Evolutionary conservation across 2,329 filamentous ascomycete genomes (phyloP), one percentile per base, ranked within the genome.

Genomic region (Hypoxylon sp.): DNA sequence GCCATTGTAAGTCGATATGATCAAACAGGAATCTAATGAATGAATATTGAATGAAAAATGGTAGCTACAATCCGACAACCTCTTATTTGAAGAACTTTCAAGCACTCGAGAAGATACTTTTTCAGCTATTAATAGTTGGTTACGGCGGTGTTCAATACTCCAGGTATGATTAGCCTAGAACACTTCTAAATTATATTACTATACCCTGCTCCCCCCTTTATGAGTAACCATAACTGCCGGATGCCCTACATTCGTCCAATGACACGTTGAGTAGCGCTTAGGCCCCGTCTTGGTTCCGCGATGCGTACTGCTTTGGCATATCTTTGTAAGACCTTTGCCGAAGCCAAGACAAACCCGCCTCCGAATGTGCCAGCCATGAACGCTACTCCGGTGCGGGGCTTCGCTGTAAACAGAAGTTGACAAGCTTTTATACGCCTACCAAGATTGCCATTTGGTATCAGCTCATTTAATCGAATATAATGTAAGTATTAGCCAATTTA

Each of bases 301-400:
- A 46, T 17, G 46, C 37, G 54, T 57, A 25, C 20, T 51, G 46
- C 33, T 60, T 42, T 59, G 44, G 55, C 61, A 59, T 58, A 49
- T 22, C 40, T 42, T 35, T 57, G 35, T 60, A 13, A 49, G 49
- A 46, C 13, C 33, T 68, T 55, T 70, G 68, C 68, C 68, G 68
- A 70, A 68, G 68, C 68, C 65, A 70, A 70, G 68, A 70, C 61
- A 55, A 46, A 25, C 27, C 49, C 37, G 30, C 40, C 54, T 57
- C 55, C 61, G 57, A 68, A 63, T 22, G 44, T 59, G 40, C 60
- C 42, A 61, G 48, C 61, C 61, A 57, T 65, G 59, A 48, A 65
- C 68, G 62, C 68, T 51, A 65, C 68, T 70, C 68, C 68, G 66
- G 58, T 70, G 68, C 68, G 68, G 68, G 68, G 68, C 58, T 48